Base-by-base conservation (phyloP, 768 basidiomycete species). In the Floccularia luteovirens region DNA sequence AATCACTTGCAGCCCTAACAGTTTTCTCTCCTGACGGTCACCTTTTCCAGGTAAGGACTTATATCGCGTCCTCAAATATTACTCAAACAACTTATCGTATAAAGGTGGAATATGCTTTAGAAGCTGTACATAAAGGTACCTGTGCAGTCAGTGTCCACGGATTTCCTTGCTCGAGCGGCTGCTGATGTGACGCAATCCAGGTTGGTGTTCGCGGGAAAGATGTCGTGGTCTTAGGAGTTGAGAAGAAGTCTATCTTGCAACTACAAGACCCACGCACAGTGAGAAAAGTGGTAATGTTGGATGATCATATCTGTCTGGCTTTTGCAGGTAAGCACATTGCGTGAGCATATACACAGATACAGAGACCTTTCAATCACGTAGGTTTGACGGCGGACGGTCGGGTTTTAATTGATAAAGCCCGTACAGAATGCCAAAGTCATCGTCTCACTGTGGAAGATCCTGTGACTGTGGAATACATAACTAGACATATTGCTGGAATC, bases 1-100 rank as follows among this genome's bases (percentile, higher is more conserved):
- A 34, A 8, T 42, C 22, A 38, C 3, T 25, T 38, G 20, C 41
- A 96, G 93, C 93, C 34, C 81, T 98, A 48, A 98, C 94, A 48
- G 91, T 94, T 57, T 94, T 96, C 74, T 96, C 92, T 31, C 94
- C 94, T 43, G 96, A 98, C 70, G 96, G 96, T 13, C 96, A 99
- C 69, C 71, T 99, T 52, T 96, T 97, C 74, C 92, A 97, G 76
- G 92, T 90, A 48, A 45, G 64, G 42, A 39, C 31, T 45, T 32
- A 31, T 24, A 16, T 46, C 40, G 41, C 39, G 16, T 45, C 31
- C 36, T 46, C 25, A 49, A 25, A 38, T 39, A 45, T 50, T 37
- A 54, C n/a, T n/a, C 46, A 31, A 31, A 36, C 36, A 21, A 32
- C 41, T 34, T 19, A 13, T 31, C 16, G 7, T 25, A 48, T 55